Base-by-base conservation (phyloP, 2,329 filamentous ascomycete genomes). In the Ophiostoma piceae region DNA sequence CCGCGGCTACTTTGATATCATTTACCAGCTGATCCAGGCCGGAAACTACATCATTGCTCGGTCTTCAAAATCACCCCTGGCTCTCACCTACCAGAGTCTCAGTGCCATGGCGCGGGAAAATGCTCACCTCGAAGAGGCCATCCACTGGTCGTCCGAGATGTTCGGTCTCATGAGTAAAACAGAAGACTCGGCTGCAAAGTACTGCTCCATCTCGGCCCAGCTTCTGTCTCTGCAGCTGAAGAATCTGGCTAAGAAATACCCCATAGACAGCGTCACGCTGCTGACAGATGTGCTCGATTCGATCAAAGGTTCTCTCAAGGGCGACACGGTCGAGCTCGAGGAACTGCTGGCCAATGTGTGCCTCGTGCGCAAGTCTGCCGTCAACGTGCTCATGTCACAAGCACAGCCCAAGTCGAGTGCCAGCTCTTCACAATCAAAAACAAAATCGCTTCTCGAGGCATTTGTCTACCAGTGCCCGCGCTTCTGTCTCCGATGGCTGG, bases 401-500 rank as follows among this genome's bases (percentile, higher is more conserved):
- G 26, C 68, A 9, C 47, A 67, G 8, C 26, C 73, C 22, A 67
- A 72, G 32, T 22, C 76, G 68, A 26, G 7, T 14, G 12, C 37
- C 11, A 5, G 3, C 37, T 8, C 35, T 22, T n/a, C 62, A n/a
- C 32, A 41, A 22, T 69, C 74, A 76, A 73, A 41, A 39, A 70
- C 74, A 76, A 73, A 75, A 39, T 74, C 75, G 1, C 79, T 83
- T n/a, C 80, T 88, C 8, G 85, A 88, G 73, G 79, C 81, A 0
- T 83, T 90, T 65, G 79, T 89, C 32, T 80, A 85, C 39, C 83
- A 86, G 69, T 84, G 87, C 71, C 87, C 88, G 14, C 82, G 86
- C 2, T 87, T 90, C 74, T 81, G 84, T 66, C 79, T 85, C 7
- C 82, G 87, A 65, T 90, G 88, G 85, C 79, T 90, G 2, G 88